These are phyloP conservation scores for Mimosa pudica DNA, from an alignment of 306 rosid species.

Conservation along the genomic window DNA sequence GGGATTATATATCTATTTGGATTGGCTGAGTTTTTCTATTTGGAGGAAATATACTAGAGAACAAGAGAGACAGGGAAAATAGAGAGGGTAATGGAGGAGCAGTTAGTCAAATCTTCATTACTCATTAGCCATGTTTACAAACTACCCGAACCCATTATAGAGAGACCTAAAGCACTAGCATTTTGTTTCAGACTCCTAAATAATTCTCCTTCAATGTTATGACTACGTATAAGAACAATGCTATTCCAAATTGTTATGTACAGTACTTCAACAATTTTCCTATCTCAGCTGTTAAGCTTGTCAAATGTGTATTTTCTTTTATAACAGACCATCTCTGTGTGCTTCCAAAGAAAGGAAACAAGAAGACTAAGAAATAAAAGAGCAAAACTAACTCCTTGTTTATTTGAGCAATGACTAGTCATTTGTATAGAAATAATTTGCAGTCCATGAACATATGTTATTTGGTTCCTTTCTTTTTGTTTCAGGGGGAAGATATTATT, in stretches of 20 bases:
- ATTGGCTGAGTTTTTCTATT: not conserved
- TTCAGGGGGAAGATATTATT: conserved; percentile 88
- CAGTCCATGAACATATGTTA: conserved; percentile 21
- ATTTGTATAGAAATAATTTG: conserved; percentile 5
- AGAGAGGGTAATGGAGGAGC: not conserved
- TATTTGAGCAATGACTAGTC: conserved; percentile 15
- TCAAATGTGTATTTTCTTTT: conserved; percentile 8
- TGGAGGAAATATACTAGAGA: not conserved
- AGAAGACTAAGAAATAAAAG: not conserved
- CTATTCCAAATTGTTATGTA: not conserved
- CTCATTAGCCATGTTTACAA: not conserved
- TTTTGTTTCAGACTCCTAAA: not conserved
- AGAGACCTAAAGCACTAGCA: not conserved
- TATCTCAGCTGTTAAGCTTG: not conserved
- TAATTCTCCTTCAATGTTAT: not conserved
- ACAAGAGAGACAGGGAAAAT: not conserved
- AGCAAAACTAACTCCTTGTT: conserved; percentile 2
- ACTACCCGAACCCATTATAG: not conserved
- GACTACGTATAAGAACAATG: not conserved
- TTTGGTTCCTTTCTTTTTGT: conserved; percentile 35
- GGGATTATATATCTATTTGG: not conserved
- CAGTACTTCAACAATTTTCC: not conserved
- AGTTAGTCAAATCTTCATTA: not conserved
- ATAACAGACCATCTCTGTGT: not conserved
- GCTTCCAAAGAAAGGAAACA: not conserved